Evolutionary conservation across 352 stramenopile genomes (phyloP).

Genomic region (Blastocystis sp.): DNA sequence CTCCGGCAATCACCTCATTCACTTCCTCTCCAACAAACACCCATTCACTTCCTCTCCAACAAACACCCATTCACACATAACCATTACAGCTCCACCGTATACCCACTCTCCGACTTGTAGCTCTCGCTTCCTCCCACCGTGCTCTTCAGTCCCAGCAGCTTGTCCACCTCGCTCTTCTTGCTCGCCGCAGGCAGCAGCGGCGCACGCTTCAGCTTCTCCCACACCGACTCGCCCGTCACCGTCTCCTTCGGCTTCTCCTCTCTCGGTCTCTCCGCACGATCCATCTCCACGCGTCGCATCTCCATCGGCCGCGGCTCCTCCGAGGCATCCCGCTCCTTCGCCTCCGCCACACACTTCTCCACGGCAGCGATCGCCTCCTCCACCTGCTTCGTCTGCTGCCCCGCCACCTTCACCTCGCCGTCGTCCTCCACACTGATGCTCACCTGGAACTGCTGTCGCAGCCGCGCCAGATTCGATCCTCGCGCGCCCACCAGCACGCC

Average conservation of each 20-base stretch:
- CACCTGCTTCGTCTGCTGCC: not conserved
- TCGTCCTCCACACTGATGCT: not conserved
- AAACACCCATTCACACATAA: no score
- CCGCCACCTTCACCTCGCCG: not conserved
- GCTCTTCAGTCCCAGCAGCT: no score
- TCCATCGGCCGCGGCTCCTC: not conserved
- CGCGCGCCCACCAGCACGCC: no score
- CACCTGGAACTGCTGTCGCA: not conserved
- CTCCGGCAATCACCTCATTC: no score
- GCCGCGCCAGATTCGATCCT: no score
- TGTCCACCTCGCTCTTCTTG: no score
- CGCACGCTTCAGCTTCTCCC: constrained; percentile 8
- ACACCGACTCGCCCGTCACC: not conserved
- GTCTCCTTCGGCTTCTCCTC: not conserved
- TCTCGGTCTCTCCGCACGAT: not conserved
- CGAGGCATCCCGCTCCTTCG: not conserved
- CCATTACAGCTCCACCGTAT: not conserved
- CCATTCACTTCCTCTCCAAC: no score
- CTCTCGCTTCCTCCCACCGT: not conserved
- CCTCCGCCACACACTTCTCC: not conserved
- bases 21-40: no score
- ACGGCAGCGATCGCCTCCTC: not conserved
- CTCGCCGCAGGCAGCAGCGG: not conserved
- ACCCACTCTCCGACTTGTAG: constrained; percentile 1
- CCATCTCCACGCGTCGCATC: not conserved